Percentiles rank a stretch among this genome's conserved stretches.
phyloP scores from a whole-genome alignment of 129 eudicot species.

The Saussurea involucrata region DNA sequence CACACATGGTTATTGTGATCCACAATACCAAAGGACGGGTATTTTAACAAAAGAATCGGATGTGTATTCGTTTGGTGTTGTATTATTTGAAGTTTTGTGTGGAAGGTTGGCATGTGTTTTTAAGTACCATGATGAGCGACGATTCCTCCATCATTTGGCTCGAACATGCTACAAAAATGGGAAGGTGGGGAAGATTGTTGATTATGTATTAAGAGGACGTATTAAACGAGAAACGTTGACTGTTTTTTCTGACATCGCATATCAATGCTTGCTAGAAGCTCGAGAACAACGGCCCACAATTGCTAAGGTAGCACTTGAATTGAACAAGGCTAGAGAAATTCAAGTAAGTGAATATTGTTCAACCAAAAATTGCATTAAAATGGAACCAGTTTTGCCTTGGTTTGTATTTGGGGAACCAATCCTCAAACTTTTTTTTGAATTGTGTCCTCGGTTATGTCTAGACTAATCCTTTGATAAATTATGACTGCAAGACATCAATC shows the following conservation, averaged over 20 bases:
- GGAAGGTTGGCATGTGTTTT: background rate
- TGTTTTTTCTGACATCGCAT: background rate
- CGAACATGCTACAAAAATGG: background rate
- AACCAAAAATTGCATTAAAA: background rate
- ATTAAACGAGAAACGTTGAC: background rate
- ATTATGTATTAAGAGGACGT: background rate
- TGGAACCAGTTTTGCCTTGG: background rate
- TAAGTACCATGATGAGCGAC: background rate
- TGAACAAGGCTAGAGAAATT: background rate
- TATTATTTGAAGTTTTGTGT: background rate
- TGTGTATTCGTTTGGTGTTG: background rate
- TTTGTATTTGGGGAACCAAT: background rate
- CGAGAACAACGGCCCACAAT: background rate
- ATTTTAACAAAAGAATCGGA: background rate
- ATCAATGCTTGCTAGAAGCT: background rate
- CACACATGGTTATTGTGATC: slow-evolving; percentile 7
- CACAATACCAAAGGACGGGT: slow-evolving; percentile 3
- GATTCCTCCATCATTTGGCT: background rate
- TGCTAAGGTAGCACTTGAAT: background rate
- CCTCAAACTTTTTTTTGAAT: too few species aligned
- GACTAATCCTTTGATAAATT: too few species aligned
- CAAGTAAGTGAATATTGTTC: background rate
- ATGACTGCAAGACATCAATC: too few species aligned
- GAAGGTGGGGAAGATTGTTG: background rate
- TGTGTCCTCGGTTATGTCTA: too few species aligned